Evolutionary conservation across 208 protist genomes (phyloP), one percentile per base, ranked within the genome.

Genomic region (Wallacemonas rigidus): DNA sequence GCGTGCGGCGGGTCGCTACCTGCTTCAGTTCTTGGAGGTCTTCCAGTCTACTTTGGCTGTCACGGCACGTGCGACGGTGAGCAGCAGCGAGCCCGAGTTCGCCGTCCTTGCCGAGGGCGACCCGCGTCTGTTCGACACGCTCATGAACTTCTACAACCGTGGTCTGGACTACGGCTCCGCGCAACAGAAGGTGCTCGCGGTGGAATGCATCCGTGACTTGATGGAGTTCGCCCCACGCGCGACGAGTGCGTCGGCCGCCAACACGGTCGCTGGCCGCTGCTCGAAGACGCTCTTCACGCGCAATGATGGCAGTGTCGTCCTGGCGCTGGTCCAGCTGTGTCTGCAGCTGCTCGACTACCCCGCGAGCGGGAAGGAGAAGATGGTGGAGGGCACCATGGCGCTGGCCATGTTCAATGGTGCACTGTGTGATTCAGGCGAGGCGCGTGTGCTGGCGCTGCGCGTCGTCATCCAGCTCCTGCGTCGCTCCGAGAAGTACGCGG

Each of bases 281-380:
- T 93, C 89, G 55, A 97, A 97, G 84, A 87, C 91, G 14, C 81
- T 97, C 55, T 97, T 97, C 80, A 89, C 85, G n/a, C 87, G 90
- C 75, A 95, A 94, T 79, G 92, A 95, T 17, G 90, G 90, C 9
- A 60, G 67, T 51, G 92, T 97, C 56, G 92, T 95, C 77, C 80
- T 90, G 35, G 92, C 85, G 47, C 82, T 97, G 67, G 88, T 95
- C 57, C 85, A 77, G 57, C 79, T 95, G 6, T 97, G 92, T 68
- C 75, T 95, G 72, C 83, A 92, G 81, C 81, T 97, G 12, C 84
- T 95, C 83, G 51, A 86, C 70, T 91, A 91, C 80, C 85, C 88
- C 36, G 85, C 86, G 17, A 94, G 86, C 70, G 80, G 90, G 4
- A 97, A 97, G 81, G 92, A 95, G 75, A 91, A 92, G 77, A 94